Evolutionary conservation across 306 rosid genomes (phyloP).

Genomic region (Begonia peltatifolia): DNA sequence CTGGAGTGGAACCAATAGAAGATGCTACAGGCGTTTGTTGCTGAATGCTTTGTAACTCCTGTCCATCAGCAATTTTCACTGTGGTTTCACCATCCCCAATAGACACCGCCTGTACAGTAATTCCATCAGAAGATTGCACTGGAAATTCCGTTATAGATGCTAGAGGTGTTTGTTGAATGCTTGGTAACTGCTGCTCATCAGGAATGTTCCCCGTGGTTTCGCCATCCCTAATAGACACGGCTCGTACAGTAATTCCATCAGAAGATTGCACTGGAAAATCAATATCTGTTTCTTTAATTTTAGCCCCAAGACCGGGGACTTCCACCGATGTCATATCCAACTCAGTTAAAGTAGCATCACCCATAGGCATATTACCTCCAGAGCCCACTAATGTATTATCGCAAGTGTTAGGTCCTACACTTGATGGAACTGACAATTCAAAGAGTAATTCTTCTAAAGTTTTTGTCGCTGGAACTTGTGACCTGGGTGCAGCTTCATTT

Average conservation of each 20-base stretch:
- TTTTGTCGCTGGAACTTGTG: slow-evolving; percentile 20
- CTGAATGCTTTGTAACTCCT: slow-evolving; percentile 17
- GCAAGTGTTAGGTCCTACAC: slow-evolving; percentile 7
- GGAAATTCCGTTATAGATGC: slow-evolving; percentile 8
- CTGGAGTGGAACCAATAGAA: slow-evolving; percentile 14
- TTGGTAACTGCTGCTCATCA: slow-evolving; percentile 15
- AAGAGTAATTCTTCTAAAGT: slow-evolving; percentile 37
- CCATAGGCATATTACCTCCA: slow-evolving; percentile 8
- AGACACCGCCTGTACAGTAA: slow-evolving; percentile 13
- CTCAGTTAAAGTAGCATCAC: slow-evolving; percentile 16
- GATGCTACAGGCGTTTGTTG: slow-evolving; percentile 13
- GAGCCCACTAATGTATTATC: slow-evolving; percentile 9
- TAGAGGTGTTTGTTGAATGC: slow-evolving; percentile 18
- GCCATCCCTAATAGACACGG: slow-evolving; percentile 4
- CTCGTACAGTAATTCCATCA: slow-evolving; percentile 14
- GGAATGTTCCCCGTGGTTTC: slow-evolving; percentile 6
- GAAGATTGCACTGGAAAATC: slow-evolving; percentile 19
- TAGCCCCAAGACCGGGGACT: slow-evolving; percentile 10
- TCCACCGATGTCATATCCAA: slow-evolving; percentile 15
- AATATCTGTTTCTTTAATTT: slow-evolving; percentile 13
- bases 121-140: slow-evolving; percentile 19
- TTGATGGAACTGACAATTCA: slow-evolving; percentile 38
- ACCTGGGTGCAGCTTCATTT: slow-evolving; percentile 13
- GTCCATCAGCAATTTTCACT: slow-evolving; percentile 11
- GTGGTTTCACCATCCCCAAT: slow-evolving; percentile 1